These are phyloP conservation scores for Casaregolazyma suthepensis DNA, from an alignment of 1,139 yeast species.

Conservation along the genomic window DNA sequence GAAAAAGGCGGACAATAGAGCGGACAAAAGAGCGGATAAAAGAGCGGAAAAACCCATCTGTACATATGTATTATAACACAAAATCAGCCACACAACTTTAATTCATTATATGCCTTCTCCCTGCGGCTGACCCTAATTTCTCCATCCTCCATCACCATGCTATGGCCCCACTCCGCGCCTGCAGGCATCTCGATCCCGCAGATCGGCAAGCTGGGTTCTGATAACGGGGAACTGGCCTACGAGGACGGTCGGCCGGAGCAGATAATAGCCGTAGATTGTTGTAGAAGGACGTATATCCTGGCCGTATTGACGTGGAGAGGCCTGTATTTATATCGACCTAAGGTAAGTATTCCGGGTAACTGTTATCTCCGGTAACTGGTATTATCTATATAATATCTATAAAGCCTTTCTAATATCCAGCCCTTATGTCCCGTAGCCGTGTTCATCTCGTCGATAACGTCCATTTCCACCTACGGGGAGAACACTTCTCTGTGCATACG, in stretches of 20 bases:
- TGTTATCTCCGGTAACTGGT: no score
- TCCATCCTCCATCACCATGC: constrained; percentile 8
- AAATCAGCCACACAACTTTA: neutral
- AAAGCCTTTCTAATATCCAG: constrained; percentile 18
- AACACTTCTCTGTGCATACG: constrained; percentile 27
- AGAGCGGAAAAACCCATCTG: neutral
- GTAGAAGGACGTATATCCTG: constrained; percentile 8
- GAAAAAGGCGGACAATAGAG: neutral
- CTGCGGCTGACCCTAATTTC: neutral
- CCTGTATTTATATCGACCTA: constrained; percentile 12
- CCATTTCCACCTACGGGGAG: constrained; percentile 28
- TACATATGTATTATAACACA: neutral
- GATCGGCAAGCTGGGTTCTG: constrained; percentile 3
- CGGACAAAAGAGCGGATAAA: neutral
- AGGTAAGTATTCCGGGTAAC: constrained; percentile 4
- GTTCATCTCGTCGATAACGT: constrained; percentile 26
- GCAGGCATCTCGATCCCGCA: constrained; percentile 10
- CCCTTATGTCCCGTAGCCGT: constrained; percentile 33
- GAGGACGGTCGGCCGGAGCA: neutral
- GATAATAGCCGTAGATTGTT: constrained; percentile 7
- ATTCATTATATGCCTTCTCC: neutral
- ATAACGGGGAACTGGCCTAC: constrained; percentile 2
- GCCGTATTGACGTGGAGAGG: constrained; percentile 12
- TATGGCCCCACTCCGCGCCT: constrained; percentile 17
- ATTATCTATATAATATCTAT: no score